Conservation (phyloP, 2,329 filamentous ascomycete genomes). For the Aspergillus clavatus region DNA sequence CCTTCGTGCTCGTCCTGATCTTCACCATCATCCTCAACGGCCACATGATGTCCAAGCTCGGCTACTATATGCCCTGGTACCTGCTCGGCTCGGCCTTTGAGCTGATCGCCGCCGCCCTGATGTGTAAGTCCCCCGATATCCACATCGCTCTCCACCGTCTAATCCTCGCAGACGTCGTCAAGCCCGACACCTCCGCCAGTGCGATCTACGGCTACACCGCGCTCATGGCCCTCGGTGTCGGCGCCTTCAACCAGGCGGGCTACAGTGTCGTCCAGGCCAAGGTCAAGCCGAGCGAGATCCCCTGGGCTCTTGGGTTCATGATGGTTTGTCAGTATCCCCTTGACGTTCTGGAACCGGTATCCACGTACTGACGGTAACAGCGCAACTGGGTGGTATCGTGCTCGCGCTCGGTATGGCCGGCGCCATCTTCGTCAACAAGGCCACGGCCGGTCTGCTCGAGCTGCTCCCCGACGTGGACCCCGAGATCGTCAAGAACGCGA, state of each 20-base stretch:
- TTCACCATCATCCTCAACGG: constrained; percentile 1
- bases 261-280: constrained; percentile 19
- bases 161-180: constrained; percentile 13
- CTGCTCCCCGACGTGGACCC: background rate
- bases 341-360: too few relatives aligned
- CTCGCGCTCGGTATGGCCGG: background rate
- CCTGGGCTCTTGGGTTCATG: constrained; percentile 14
- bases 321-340: too few relatives aligned
- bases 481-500: background rate
- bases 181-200: constrained; percentile 1
- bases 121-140: too few relatives aligned
- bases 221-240: constrained; percentile 16
- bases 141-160: too few relatives aligned
- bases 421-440: background rate
- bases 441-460: background rate
- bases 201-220: constrained; percentile 14
- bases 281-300: constrained; percentile 3
- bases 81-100: constrained; percentile 11
- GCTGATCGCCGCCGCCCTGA: constrained; percentile 11
- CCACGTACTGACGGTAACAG: too few relatives aligned
- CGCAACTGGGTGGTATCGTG: background rate
- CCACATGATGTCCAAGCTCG: constrained; percentile 10
- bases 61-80: constrained; percentile 20
- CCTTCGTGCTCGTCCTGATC: constrained; percentile 23
- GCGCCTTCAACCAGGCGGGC: constrained; percentile 15